Conservation (phyloP, 768 basidiomycete genomes). For the Mycena indigotica region DNA sequence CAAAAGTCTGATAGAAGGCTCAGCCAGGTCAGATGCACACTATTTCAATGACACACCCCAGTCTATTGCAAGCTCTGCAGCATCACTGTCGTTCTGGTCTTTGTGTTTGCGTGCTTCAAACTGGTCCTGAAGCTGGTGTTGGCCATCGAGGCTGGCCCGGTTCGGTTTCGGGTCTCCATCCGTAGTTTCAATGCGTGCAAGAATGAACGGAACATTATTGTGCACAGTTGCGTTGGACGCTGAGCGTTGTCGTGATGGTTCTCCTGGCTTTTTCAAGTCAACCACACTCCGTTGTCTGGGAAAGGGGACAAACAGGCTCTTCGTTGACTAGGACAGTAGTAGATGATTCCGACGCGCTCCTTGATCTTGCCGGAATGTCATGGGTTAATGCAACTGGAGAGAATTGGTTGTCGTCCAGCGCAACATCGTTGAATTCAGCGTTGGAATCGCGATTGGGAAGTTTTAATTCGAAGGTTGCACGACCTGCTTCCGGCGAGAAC, state of each 20-base stretch:
- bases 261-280: slow-evolving; percentile 24
- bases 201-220: slow-evolving; percentile 54
- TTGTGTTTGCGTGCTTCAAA: slow-evolving; percentile 60
- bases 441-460: slow-evolving; percentile 30
- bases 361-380: slow-evolving; percentile 31
- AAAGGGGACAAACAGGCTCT: slow-evolving; percentile 13
- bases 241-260: slow-evolving; percentile 59
- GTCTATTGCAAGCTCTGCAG: slow-evolving; percentile 57
- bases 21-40: slow-evolving; percentile 1
- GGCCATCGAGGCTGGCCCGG: slow-evolving; percentile 61
- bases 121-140: slow-evolving; percentile 74
- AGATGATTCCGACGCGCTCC: slow-evolving; percentile 14
- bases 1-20: slow-evolving; percentile 71
- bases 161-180: slow-evolving; percentile 38
- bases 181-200: slow-evolving; percentile 53
- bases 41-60: slow-evolving; percentile 60
- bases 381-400: slow-evolving; percentile 40
- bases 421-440: slow-evolving; percentile 68
- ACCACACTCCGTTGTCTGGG: neutral
- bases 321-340: slow-evolving; percentile 41
- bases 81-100: slow-evolving; percentile 40
- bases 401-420: slow-evolving; percentile 51
- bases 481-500: neutral
- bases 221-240: slow-evolving; percentile 55
- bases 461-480: neutral